Conservation (phyloP, 2,329 filamentous ascomycete genomes). For the Fusarium nygamai region DNA sequence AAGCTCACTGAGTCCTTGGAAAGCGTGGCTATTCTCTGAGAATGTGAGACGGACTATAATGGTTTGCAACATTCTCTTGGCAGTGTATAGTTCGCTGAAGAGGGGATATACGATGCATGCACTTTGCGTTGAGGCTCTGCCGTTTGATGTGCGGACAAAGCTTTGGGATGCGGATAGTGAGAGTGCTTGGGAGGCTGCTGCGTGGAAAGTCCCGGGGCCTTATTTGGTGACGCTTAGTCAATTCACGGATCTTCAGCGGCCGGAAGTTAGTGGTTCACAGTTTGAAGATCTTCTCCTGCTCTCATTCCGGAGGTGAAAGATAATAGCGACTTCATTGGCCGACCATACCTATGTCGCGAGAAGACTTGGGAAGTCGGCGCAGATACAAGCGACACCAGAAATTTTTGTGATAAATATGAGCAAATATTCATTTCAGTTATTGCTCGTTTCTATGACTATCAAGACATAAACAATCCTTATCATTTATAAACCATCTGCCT, state of each 20-base stretch:
- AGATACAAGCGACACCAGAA: no score
- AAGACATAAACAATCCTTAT: no score
- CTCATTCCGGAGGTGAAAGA: neutral
- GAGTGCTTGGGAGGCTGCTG: neutral
- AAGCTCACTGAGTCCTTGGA: neutral
- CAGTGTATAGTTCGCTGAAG: neutral
- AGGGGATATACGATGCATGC: constrained; percentile 12
- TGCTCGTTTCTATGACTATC: rapidly evolving
- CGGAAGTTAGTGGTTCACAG: rapidly evolving
- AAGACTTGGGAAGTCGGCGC: neutral
- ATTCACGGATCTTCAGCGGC: neutral
- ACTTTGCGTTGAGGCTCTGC: constrained; percentile 2
- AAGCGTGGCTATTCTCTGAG: constrained; percentile 10
- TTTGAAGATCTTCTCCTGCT: constrained; percentile 5
- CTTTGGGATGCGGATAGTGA: neutral
- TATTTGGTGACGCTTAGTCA: neutral
- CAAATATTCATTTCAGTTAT: no score
- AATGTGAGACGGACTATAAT: constrained; percentile 1
- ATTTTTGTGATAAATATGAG: no score
- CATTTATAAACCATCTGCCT: neutral
- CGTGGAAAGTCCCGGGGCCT: rapidly evolving
- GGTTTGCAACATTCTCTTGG: constrained; percentile 1
- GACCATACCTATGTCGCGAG: rapidly evolving
- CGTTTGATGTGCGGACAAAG: neutral
- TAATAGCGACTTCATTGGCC: rapidly evolving